Percentiles rank a stretch among this genome's conserved stretches.
These are phyloP conservation scores for Aspergillus pseudoglaucus DNA, from an alignment of 2,329 filamentous ascomycete genomes.

Conservation along the genomic window DNA sequence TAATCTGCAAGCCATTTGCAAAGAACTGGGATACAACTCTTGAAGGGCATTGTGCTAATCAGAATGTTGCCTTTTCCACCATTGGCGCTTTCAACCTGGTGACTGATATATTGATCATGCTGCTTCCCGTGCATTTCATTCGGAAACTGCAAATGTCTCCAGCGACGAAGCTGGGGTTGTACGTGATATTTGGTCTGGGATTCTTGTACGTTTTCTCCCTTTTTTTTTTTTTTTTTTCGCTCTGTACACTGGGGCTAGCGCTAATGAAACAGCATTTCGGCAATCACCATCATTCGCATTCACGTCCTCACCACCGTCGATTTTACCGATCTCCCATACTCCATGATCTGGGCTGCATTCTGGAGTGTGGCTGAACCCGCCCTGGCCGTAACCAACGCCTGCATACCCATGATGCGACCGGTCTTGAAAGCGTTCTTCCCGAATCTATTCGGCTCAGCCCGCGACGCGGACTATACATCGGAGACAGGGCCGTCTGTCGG, in stretches of 20 bases:
- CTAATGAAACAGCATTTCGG: constrained; percentile 8
- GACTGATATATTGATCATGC: constrained; percentile 17
- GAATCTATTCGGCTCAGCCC: constrained; percentile 1
- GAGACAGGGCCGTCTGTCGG: no score
- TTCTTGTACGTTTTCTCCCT: constrained; percentile 12
- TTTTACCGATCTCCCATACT: constrained; percentile 12
- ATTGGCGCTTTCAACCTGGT: constrained; percentile 15
- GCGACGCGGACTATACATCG: neutral
- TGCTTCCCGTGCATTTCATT: constrained; percentile 16
- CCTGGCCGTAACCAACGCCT: constrained; percentile 11
- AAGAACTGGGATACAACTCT: constrained; percentile 14
- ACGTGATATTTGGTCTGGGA: constrained; percentile 14
- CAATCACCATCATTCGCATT: constrained; percentile 14
- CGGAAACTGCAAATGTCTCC: constrained; percentile 14
- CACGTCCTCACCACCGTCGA: constrained; percentile 9
- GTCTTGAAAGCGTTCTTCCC: constrained; percentile 13
- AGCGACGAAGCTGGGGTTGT: constrained; percentile 13
- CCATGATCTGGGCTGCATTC: constrained; percentile 7
- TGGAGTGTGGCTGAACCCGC: constrained; percentile 15
- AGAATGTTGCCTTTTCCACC: constrained; percentile 9
- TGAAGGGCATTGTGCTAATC: constrained; percentile 10
- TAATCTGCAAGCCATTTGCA: constrained; percentile 14
- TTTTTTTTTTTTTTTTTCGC: no score
- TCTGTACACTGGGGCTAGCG: neutral
- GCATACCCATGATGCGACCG: constrained; percentile 14